Evolutionary conservation across 1,284 basidiomycete genomes (phyloP).

Genomic region (Earliella scabrosa): DNA sequence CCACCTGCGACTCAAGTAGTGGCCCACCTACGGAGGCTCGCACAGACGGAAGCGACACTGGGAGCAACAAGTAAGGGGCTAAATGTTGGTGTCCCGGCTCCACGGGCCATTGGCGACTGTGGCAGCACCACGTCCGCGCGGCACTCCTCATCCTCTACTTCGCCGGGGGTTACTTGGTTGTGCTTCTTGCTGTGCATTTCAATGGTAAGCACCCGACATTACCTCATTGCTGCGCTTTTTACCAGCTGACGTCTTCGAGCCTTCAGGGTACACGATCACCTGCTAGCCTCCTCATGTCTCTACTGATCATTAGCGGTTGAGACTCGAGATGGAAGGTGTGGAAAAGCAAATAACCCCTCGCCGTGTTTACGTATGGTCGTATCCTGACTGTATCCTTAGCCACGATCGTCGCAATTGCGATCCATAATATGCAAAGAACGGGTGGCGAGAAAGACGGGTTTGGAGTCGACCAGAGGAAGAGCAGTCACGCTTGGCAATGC

Average conservation of each 20-base stretch:
- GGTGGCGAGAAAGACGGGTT: no score
- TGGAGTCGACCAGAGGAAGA: no score
- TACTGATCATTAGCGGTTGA: no score
- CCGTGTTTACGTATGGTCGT: no score
- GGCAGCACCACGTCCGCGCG: slow-evolving; percentile 7
- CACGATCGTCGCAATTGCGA: no score
- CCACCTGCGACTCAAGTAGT: background rate
- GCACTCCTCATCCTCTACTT: slow-evolving; percentile 6
- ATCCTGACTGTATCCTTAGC: no score
- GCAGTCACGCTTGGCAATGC: no score
- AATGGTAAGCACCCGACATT: slow-evolving; percentile 3
- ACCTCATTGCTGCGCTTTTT: no score
- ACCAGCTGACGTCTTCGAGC: no score
- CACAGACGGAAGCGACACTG: background rate
- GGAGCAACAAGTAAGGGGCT: background rate
- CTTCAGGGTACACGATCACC: background rate
- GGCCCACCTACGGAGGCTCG: no score
- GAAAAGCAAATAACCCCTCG: background rate
- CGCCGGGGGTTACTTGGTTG: slow-evolving; percentile 10
- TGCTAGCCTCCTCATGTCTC: background rate
- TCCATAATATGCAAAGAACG: no score
- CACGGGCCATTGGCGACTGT: background rate
- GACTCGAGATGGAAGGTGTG: no score
- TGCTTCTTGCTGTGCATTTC: slow-evolving; percentile 12
- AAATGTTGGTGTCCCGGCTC: background rate